Evolutionary conservation across 2,329 filamentous ascomycete genomes (phyloP).

Genomic region (Aureobasidium namibiae): DNA sequence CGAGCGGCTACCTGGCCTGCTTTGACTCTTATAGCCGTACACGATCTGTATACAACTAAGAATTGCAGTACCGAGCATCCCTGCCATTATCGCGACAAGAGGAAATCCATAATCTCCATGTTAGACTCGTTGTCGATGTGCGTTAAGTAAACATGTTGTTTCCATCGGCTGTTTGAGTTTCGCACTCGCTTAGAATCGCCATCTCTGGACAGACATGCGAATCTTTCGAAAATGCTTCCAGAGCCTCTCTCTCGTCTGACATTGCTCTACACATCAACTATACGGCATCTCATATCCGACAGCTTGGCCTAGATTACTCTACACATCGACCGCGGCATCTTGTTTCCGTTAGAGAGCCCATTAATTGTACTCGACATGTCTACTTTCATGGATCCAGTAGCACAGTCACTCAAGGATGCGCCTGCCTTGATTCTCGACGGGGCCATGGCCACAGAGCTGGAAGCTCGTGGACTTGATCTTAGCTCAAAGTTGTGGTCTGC

Average conservation of each 20-base stretch:
- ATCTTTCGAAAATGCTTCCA: slow-evolving; percentile 10
- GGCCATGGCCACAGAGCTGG: slow-evolving; percentile 40
- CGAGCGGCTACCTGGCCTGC: neutral
- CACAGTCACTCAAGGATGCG: neutral
- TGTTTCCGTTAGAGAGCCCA: neutral
- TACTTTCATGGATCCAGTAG: slow-evolving; percentile 8
- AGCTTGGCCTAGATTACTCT: too few relatives aligned
- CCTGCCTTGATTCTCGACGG: slow-evolving; percentile 36
- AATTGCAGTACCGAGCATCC: neutral
- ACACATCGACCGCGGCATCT: neutral
- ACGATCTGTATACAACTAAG: neutral
- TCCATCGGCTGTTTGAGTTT: neutral
- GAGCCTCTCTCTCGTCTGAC: neutral
- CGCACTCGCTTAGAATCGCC: slow-evolving; percentile 3
- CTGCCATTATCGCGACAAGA: too few relatives aligned
- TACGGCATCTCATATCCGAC: neutral
- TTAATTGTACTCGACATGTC: neutral
- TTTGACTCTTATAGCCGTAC: neutral
- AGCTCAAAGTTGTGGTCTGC: slow-evolving; percentile 39
- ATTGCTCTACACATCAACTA: neutral
- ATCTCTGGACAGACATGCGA: neutral
- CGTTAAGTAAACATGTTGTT: neutral
- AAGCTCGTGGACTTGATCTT: slow-evolving; percentile 35
- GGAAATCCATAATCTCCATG: neutral
- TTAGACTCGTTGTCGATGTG: neutral